Base-by-base conservation (phyloP, 192 early-diverging fungal species). In the Coemansia sp. region DNA sequence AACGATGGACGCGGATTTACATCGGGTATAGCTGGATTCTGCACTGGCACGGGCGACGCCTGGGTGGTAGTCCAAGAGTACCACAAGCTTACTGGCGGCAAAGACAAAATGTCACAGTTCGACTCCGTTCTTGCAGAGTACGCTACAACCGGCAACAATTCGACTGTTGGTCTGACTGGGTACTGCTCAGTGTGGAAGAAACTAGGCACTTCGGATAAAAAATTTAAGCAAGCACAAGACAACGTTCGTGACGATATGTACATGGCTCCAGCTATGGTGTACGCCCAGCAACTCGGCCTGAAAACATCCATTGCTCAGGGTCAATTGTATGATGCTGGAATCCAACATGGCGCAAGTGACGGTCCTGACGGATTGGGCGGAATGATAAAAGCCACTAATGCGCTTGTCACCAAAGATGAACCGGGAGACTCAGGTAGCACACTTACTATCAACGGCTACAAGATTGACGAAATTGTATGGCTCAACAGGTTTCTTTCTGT, bases 41-140 rank as follows among this genome's bases (percentile, higher is more conserved):
- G 74, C 51, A 84, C 85, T 7, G 82, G 76, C 29, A 88, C 87
- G 3, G 65, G 54, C 34, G 87, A 88, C 51, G 87, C 81, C 1
- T 82, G 74, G 76, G 18, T 73, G n/a, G 78, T 88, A 10, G 72
- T 88, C 57, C 49, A 82, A 44, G 44, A 63, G 12, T 87, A 87
- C 76, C 67, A 73, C 59, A 67, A 73, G 36, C 54, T 70, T 5
- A 70, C 81, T 31, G 76, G 78, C 5, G 67, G 76, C 33, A 59
- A 59, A 33, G 55, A 59, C 55, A 33, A 59, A 59, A 36, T 59
- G 55, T 59, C 55, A 0, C 65, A 64, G 16, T 33, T 59, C 16
- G 65, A 73, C 31, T 16, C 55, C 1, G 36, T 70, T 34, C 55
- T 74, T 13, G 31, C 49, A 74, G 82, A 73, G 40, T 70, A 63